phyloP scores from a whole-genome alignment of 2,329 filamentous ascomycete species.

The Hypomyces perniciosus region DNA sequence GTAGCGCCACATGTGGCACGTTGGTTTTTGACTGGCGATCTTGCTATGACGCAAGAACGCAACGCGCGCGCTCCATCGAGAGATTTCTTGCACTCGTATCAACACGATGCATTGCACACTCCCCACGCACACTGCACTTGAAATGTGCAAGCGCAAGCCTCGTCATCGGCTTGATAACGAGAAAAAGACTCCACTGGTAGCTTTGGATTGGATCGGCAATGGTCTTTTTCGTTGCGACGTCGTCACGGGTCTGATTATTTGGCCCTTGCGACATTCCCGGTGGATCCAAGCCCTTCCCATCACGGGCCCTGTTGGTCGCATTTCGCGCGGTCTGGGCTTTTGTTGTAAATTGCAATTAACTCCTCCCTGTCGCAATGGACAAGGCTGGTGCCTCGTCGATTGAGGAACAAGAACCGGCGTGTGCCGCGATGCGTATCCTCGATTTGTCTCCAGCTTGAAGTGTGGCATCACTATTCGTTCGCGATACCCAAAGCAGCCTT shows the following conservation, averaged over 20 bases:
- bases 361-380: constrained; percentile 10
- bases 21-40: no score
- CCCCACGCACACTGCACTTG: not conserved
- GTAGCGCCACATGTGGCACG: no score
- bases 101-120: no score
- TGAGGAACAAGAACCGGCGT: constrained; percentile 2
- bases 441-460: constrained; percentile 4
- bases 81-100: no score
- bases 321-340: constrained; percentile 7
- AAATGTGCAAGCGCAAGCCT: not conserved
- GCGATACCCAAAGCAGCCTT: not conserved
- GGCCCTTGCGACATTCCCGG: constrained; percentile 10
- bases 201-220: constrained; percentile 8
- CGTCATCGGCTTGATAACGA: constrained; percentile 1
- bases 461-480: constrained; percentile 1
- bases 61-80: no score
- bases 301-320: constrained; percentile 9
- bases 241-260: constrained; percentile 7
- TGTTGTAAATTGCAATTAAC: constrained; percentile 9
- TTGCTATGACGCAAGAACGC: no score
- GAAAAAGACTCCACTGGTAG: constrained; percentile 5
- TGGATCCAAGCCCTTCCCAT: constrained; percentile 9
- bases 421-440: constrained; percentile 8
- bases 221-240: not conserved
- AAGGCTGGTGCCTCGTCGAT: constrained; percentile 7